phyloP scores from a whole-genome alignment of 768 basidiomycete genomes.

The Suillus luteus region DNA sequence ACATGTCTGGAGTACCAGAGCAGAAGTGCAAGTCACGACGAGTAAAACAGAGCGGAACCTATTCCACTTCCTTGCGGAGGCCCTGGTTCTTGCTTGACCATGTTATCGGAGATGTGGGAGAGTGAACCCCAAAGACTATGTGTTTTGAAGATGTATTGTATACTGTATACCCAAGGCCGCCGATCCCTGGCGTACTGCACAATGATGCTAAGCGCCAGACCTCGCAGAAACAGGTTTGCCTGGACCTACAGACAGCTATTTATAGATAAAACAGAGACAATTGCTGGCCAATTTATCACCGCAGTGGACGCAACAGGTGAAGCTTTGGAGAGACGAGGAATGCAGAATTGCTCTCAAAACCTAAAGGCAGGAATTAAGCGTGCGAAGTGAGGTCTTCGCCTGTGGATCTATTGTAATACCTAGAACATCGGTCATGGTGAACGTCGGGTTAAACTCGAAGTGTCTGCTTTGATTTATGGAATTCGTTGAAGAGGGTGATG shows the following conservation, averaged over 20 bases:
- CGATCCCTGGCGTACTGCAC: background rate
- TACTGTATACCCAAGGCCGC: background rate
- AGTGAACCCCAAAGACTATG: background rate
- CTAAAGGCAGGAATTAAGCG: background rate
- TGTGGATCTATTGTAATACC: background rate
- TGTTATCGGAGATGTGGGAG: background rate
- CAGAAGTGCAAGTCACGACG: conserved; percentile 32
- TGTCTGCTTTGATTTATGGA: background rate
- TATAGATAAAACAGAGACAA: background rate
- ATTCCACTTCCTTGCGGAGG: background rate
- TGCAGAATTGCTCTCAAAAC: background rate
- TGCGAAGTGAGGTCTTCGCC: too few relatives aligned
- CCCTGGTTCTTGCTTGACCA: background rate
- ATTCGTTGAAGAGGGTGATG: background rate
- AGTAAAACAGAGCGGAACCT: conserved; percentile 14
- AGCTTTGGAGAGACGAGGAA: background rate
- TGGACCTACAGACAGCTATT: background rate
- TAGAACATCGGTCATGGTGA: background rate
- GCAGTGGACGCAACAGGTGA: background rate
- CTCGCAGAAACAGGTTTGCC: background rate
- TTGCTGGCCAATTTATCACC: background rate
- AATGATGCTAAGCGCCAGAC: background rate
- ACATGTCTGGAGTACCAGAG: conserved; percentile 28
- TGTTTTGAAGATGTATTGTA: background rate
- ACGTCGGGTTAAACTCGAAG: background rate